These are phyloP conservation scores for Brassica juncea DNA, from an alignment of 345 rosid species.

Conservation along the genomic window DNA sequence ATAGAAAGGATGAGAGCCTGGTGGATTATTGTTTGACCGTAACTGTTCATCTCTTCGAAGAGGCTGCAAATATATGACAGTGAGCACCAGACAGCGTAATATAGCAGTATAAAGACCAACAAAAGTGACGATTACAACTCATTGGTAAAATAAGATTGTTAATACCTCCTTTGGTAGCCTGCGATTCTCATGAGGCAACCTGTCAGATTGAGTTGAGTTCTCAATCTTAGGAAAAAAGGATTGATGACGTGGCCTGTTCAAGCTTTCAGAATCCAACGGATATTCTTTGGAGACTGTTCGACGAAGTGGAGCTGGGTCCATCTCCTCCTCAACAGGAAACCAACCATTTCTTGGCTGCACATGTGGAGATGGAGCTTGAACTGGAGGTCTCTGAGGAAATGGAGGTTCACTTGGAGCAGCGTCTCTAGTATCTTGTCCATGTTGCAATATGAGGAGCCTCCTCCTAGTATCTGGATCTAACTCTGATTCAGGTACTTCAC, in stretches of 20 bases:
- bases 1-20: conserved; percentile 62
- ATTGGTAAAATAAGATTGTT: conserved; percentile 12
- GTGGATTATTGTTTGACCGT: conserved; percentile 52
- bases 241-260: conserved; percentile 58
- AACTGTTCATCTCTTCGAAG: conserved; percentile 47
- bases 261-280: conserved; percentile 59
- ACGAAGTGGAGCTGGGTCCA: conserved; percentile 67
- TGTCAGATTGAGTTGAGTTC: conserved; percentile 63
- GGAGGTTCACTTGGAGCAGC: conserved; percentile 63
- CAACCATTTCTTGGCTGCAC: conserved; percentile 71
- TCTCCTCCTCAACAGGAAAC: conserved; percentile 87
- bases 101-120: background rate
- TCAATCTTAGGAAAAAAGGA: conserved; percentile 68
- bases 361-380: conserved; percentile 63
- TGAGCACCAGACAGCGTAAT: conserved; percentile 1
- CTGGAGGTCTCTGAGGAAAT: conserved; percentile 67
- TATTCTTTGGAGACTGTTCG: conserved; percentile 65
- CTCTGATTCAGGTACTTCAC: conserved; percentile 98
- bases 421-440: conserved; percentile 93
- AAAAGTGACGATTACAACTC: background rate
- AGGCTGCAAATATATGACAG: conserved; percentile 53
- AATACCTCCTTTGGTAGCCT: conserved; percentile 81
- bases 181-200: conserved; percentile 73
- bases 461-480: conserved; percentile 98
- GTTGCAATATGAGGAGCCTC: conserved; percentile 96